phyloP scores from a whole-genome alignment of 2,329 filamentous ascomycete genomes.

The Penicillium sp. region DNA sequence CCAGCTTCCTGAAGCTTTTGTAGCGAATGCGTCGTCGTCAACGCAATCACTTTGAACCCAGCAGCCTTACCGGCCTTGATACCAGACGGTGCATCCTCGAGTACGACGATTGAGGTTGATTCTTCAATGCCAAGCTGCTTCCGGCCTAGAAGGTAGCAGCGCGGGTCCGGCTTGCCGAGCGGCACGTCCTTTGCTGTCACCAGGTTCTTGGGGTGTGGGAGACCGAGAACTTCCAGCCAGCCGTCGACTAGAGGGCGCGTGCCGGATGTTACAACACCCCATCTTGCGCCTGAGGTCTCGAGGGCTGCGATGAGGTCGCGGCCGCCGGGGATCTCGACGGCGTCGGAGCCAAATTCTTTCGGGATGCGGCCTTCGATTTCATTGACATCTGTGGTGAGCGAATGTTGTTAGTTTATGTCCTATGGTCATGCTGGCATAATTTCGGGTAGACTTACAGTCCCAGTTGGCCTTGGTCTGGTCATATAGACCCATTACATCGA shows the following conservation, averaged over 20 bases:
- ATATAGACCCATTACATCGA: conserved; percentile 77
- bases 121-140: conserved; percentile 54
- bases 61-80: conserved; percentile 80
- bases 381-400: conserved; percentile 62
- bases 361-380: conserved; percentile 76
- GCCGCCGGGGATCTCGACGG: conserved; percentile 81
- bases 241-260: conserved; percentile 64
- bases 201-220: conserved; percentile 64
- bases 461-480: conserved; percentile 83
- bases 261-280: conserved; percentile 81
- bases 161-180: conserved; percentile 73
- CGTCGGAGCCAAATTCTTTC: conserved; percentile 70
- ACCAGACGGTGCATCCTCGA: conserved; percentile 87
- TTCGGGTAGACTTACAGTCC: conserved; percentile 67
- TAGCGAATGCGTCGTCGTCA: conserved; percentile 77
- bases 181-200: conserved; percentile 73
- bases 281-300: conserved; percentile 61
- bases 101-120: conserved; percentile 62
- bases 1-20: conserved; percentile 69
- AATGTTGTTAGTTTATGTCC: background rate
- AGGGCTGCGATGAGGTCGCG: conserved; percentile 67
- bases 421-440: background rate
- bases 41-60: conserved; percentile 78
- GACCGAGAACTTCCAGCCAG: conserved; percentile 66
- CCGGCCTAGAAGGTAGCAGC: conserved; percentile 68